phyloP scores from a whole-genome alignment of 176 grass and related monocot species.

The Pontederia paniculata region DNA sequence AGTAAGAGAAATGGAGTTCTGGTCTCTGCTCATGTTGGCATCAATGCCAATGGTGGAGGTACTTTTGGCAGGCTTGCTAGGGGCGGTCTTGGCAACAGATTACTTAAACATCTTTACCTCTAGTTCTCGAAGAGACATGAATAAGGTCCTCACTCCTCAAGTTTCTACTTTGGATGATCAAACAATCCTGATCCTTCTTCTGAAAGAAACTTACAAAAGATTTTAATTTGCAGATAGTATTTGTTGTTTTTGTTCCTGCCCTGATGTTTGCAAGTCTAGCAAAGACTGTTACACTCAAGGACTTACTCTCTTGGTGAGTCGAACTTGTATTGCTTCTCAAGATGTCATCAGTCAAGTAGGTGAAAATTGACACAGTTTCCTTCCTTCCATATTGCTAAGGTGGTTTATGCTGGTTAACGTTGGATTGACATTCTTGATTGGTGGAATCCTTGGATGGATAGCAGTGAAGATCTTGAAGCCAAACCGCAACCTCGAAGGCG shows the following conservation, averaged over 20 bases:
- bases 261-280: conserved; percentile 46
- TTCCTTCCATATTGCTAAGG: conserved; percentile 9
- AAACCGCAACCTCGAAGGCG: conserved; percentile 18
- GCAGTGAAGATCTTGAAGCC: conserved; percentile 29
- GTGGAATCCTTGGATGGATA: conserved; percentile 35
- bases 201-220: too few relatives aligned
- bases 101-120: conserved; percentile 25
- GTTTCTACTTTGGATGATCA: too few relatives aligned
- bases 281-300: conserved; percentile 42
- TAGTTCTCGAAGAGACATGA: conserved; percentile 29
- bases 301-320: conserved; percentile 51
- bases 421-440: conserved; percentile 28
- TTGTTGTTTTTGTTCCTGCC: conserved; percentile 35
- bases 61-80: conserved; percentile 34
- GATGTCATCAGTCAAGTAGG: not conserved
- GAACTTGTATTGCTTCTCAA: not conserved
- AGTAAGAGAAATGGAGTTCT: conserved; percentile 22
- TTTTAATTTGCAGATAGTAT: conserved; percentile 19
- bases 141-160: conserved; percentile 32
- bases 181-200: too few relatives aligned
- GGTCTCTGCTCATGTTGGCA: conserved; percentile 36
- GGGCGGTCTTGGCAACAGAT: conserved; percentile 26
- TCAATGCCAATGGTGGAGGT: conserved; percentile 36
- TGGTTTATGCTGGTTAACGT: conserved; percentile 71
- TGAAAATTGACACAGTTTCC: not conserved